These are phyloP conservation scores for Hordeum vulgare DNA, from an alignment of 176 grass and related monocot species.

Conservation along the genomic window DNA sequence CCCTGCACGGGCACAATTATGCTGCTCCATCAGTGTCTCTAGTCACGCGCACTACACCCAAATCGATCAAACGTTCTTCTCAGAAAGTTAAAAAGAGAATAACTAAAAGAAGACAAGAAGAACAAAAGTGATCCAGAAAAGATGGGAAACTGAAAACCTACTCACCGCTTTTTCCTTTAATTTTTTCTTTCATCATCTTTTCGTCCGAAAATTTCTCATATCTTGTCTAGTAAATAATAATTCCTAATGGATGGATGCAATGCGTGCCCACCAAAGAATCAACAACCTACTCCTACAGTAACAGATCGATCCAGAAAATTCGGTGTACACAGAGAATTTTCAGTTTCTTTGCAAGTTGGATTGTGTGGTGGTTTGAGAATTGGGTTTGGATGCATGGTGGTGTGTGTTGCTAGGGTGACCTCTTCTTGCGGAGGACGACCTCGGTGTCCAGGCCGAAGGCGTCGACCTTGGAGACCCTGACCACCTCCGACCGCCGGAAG, in stretches of 20 bases:
- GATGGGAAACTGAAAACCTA: constrained; percentile 6
- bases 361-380: neutral
- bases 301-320: neutral
- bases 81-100: neutral
- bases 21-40: neutral
- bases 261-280: neutral
- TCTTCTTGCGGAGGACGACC: constrained; percentile 74
- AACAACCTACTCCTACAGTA: neutral
- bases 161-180: neutral
- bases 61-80: neutral
- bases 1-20: constrained; percentile 11
- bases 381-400: neutral
- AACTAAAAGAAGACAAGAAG: neutral
- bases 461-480: constrained; percentile 69
- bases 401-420: neutral
- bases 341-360: neutral
- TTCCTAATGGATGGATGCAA: neutral
- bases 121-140: constrained; percentile 14
- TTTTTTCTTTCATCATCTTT: neutral
- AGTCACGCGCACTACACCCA: neutral
- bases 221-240: neutral
- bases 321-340: neutral
- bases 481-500: constrained; percentile 39
- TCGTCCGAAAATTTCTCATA: neutral
- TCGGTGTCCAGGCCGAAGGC: constrained; percentile 89